Evolutionary conservation across 2,329 filamentous ascomycete species (phyloP), one percentile per base, ranked within the genome.

Genomic region (Dactylellina cionopaga): DNA sequence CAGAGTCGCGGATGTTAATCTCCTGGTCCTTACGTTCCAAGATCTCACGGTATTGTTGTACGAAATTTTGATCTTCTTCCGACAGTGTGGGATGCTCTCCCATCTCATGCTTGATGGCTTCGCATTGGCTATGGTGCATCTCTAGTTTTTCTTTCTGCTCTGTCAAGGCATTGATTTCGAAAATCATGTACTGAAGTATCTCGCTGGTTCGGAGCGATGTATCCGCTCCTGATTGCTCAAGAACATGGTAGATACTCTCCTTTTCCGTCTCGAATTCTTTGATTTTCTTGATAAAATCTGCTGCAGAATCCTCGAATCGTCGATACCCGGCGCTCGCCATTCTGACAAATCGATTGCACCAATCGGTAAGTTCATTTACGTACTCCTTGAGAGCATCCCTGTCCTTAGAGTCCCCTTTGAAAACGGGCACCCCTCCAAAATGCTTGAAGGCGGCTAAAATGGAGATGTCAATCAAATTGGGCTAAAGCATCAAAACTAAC

Each of bases 341-440:
- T 10, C 29, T 33, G 5, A 49, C 37, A 24, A 49, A 62, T 47
- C 43, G 33, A 24, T 70, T 70, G 5, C 27, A 7, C 55, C 55
- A 70, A 22, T 41, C 33, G 4, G 55, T 62, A 25, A 62, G 27
- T 5, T 11, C 10, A 22, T 70, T 70, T 9, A 62, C 7, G 41
- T 56, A 17, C 3, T 37, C 31, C 22, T 46, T 55, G 3, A 70
- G 13, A 1, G 37, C 22, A 17, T 22, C 1, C 1, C 47, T 19
- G 31, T 62, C 24, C 6, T 62, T 9, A 0, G 46, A n/a, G 11
- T 55, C 15, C 2, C 56, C 55, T 10, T 55, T 0, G 35, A 62
- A 70, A 10, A 22, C 19, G 1, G 64, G 64, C 7, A 70, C 47
- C 3, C 2, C 1, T 9, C 43, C 47, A 17, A 62, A 11, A 13